Conservation (phyloP, 2,329 filamentous ascomycete genomes). For the Penicillium decumbens region DNA sequence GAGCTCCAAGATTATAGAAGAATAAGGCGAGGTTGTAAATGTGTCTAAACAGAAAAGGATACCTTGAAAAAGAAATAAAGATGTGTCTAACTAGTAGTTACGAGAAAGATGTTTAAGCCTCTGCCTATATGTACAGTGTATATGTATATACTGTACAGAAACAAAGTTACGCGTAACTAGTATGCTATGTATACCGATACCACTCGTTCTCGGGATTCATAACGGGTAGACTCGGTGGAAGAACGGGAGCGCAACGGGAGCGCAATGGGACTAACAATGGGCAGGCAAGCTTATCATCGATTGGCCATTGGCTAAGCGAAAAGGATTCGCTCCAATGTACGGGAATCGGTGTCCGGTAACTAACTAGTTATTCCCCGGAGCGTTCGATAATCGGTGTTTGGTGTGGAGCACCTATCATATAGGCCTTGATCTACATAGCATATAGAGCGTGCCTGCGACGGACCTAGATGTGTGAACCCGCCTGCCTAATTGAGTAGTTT, state of each 20-base stretch:
- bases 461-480: background rate
- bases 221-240: conserved; percentile 1
- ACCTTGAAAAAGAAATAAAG: no score
- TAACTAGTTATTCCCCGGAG: background rate
- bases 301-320: background rate
- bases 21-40: no score
- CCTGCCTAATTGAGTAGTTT: background rate
- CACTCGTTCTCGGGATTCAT: background rate
- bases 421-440: background rate
- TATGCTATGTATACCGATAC: background rate
- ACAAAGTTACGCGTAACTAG: conserved; percentile 1
- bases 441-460: background rate
- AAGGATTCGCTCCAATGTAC: background rate
- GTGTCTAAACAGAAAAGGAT: no score
- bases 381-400: conserved; percentile 11
- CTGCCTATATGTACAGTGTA: no score
- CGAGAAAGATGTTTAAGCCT: no score
- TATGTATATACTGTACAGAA: background rate
- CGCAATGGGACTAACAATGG: background rate
- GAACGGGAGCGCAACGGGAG: background rate
- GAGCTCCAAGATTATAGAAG: no score
- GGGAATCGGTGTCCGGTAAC: no score
- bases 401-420: conserved; percentile 8
- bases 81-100: no score
- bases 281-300: background rate